Conservation (phyloP, 176 grass and related monocot species). For the Saccharum officinarum region DNA sequence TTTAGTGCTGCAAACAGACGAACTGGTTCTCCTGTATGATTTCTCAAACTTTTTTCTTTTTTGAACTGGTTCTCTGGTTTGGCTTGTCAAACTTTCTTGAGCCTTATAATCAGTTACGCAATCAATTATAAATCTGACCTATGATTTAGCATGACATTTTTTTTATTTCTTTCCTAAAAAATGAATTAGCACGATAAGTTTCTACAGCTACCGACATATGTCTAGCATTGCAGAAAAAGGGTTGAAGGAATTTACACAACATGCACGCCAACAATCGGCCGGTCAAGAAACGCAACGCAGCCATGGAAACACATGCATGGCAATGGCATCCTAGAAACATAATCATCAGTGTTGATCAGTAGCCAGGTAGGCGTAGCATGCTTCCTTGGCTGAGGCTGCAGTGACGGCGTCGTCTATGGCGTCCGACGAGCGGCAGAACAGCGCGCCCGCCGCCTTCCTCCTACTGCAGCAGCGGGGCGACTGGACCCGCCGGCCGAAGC, state of each 20-base stretch:
- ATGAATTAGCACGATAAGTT: neutral
- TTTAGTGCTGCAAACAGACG: neutral
- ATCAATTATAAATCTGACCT: neutral
- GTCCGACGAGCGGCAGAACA: slow-evolving; percentile 38
- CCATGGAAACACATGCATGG: neutral
- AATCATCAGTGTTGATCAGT: neutral
- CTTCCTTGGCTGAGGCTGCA: neutral
- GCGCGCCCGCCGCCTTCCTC: neutral
- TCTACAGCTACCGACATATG: neutral
- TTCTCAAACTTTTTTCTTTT: neutral
- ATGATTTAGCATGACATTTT: neutral
- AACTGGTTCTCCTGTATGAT: neutral
- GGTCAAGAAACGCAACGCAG: neutral
- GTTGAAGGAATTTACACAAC: neutral
- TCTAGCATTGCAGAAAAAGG: neutral
- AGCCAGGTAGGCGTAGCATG: neutral
- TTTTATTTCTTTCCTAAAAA: neutral
- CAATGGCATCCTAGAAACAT: neutral
- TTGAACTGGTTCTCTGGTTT: neutral
- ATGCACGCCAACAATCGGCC: neutral
- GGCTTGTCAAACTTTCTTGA: neutral
- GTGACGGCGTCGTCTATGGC: slow-evolving; percentile 18
- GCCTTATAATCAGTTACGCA: neutral
- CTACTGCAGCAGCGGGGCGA: slow-evolving; percentile 19
- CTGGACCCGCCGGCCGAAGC: slow-evolving; percentile 37